Percentiles rank a stretch among this genome's conserved stretches.
Evolutionary conservation across 1,284 basidiomycete genomes (phyloP).

Genomic region (Malassezia japonica): DNA sequence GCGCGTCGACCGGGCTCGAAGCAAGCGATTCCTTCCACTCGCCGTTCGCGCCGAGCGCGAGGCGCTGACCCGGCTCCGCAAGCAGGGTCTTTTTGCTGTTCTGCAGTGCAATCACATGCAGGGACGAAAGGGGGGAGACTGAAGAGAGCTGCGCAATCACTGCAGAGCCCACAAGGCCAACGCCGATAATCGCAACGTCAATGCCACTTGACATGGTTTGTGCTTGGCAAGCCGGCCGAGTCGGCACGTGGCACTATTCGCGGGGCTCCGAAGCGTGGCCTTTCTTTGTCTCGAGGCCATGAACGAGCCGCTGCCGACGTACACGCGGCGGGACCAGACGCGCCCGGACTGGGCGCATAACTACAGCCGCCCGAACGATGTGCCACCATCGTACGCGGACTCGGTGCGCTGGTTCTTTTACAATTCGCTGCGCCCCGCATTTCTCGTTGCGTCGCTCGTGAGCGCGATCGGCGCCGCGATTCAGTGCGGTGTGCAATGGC

Average conservation of each 20-base stretch:
- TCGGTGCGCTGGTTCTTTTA: conserved; percentile 4
- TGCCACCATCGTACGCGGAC: conserved; percentile 2
- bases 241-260: neutral
- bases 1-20: conserved; percentile 22
- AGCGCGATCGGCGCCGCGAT: conserved; percentile 1
- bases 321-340: neutral
- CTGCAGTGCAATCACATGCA: conserved; percentile 38
- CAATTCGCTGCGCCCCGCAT: conserved; percentile 9
- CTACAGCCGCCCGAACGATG: neutral
- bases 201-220: conserved; percentile 14
- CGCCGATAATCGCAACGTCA: conserved; percentile 20
- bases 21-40: conserved; percentile 32
- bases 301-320: conserved; percentile 4
- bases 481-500: conserved; percentile 3
- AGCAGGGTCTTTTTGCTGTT: conserved; percentile 46
- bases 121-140: conserved; percentile 22
- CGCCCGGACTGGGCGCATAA: conserved; percentile 4
- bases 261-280: neutral
- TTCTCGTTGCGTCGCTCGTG: neutral
- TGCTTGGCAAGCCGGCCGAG: neutral
- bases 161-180: conserved; percentile 43
- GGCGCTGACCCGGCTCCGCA: conserved; percentile 18
- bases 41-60: conserved; percentile 18
- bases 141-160: conserved; percentile 42
- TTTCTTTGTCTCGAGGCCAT: neutral